phyloP scores from a whole-genome alignment of 176 grass and related monocot species.

The Dactylis glomerata region DNA sequence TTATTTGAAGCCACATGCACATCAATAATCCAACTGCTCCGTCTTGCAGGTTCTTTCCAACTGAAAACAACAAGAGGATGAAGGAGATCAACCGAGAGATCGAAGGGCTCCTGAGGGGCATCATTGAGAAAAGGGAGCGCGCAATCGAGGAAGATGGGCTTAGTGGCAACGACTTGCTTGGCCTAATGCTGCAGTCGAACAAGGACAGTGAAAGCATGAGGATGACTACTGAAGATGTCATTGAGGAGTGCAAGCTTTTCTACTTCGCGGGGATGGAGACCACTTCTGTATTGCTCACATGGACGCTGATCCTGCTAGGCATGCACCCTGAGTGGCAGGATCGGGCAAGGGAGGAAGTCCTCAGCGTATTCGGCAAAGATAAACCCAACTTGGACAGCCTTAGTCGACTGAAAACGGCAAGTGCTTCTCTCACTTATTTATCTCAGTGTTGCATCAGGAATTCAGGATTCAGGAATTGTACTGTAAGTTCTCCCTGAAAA shows the following conservation, averaged over 20 bases:
- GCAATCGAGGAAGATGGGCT: slow-evolving; percentile 32
- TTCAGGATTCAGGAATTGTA: not conserved
- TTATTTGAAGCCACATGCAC: not conserved
- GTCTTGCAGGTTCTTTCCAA: slow-evolving; percentile 58
- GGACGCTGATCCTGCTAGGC: slow-evolving; percentile 48
- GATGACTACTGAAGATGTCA: slow-evolving; percentile 58
- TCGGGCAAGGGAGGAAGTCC: slow-evolving; percentile 62
- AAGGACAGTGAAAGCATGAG: slow-evolving; percentile 27
- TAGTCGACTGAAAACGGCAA: slow-evolving; percentile 56
- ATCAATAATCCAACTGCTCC: not conserved
- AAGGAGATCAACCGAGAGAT: slow-evolving; percentile 40
- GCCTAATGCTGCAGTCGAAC: slow-evolving; percentile 56
- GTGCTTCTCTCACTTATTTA: not conserved
- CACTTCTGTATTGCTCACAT: slow-evolving; percentile 57
- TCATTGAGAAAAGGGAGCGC: slow-evolving; percentile 44
- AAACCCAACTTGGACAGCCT: slow-evolving; percentile 45
- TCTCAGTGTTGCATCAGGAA: not conserved
- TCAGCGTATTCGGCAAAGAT: slow-evolving; percentile 37
- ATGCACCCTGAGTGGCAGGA: slow-evolving; percentile 64
- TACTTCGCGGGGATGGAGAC: slow-evolving; percentile 77
- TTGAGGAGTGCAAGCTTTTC: slow-evolving; percentile 84
- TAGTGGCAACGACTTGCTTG: slow-evolving; percentile 60
- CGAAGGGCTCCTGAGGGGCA: slow-evolving; percentile 40
- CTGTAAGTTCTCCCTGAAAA: not conserved
- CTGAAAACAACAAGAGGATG: slow-evolving; percentile 44